Evolutionary conservation across 306 rosid species (phyloP), one percentile per base, ranked within the genome.

Genomic region (Luffa aegyptiaca): DNA sequence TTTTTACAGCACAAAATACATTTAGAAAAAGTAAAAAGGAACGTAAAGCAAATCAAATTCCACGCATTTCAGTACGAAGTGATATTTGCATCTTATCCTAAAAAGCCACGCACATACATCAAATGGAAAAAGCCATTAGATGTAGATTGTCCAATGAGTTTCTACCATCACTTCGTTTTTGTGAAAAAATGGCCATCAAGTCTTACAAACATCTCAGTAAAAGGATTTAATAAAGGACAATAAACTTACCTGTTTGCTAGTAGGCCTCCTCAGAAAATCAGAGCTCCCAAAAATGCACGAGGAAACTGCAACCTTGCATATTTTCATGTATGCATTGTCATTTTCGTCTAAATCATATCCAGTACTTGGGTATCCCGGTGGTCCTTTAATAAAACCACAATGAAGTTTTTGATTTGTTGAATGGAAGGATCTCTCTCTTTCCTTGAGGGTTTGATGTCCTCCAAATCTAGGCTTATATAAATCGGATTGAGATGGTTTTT

Each of bases 241-340:
- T 7, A 49, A 53, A 58, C 11, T 87, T 86, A 94, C 98, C 94
- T 80, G 87, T 84, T 82, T 90, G 74, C 92, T 90, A 52, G 97
- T 79, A 82, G 97, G 98, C 89, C 97, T 88, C 88, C 98, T 86
- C 76, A 94, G 87, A 84, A 90, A 94, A 84, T 94, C 98, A 20
- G 92, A 94, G 90, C 93, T 90, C 69, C 98, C 98, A 84, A 94
- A 94, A 83, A 94, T 94, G 93, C 98, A 94, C 16, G 98, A 94
- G 79, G 97, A 94, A 73, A 94, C 96, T 12, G 52, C 97, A 86
- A 92, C 85, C 86, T 90, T 88, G 85, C 98, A 94, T 26, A 53
- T 81, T 66, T 66, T 79, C 97, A 94, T 89, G 86, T 86, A 90
- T 37, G 85, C 89, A 84, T 76, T 88, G 79, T 92, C 98, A 78